Base-by-base conservation (phyloP, 495 filamentous ascomycete genomes). In the Friedmanniomyces simplex region DNA sequence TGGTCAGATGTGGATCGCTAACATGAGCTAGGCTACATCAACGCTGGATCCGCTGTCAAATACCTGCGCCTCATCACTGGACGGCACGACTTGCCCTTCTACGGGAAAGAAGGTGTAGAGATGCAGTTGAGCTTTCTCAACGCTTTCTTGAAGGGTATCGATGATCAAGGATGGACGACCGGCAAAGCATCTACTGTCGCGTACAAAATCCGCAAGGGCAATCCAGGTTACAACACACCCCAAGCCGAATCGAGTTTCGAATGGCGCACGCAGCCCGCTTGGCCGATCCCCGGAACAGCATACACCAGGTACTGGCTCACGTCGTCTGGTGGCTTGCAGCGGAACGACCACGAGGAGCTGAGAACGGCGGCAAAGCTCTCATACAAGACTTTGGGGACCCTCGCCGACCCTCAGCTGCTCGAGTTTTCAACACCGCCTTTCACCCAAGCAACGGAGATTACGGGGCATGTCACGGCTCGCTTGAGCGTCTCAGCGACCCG, bases 31-130 rank as follows among this genome's bases (percentile, higher is more conserved):
- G 49, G 49, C 24, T 86, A 72, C 55, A 75, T 68, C 0, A 67
- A 78, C 48, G 80, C 81, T 0, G 78, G 80, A 0, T 82, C 79
- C 1, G 70, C 77, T 52, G 66, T 78, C 39, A 86, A 86, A 63
- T 85, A 82, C 55, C 69, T 85, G 6, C 75, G 82, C 5, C 80
- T 84, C 61, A 81, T 86, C 58, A 80, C 77, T 0, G 83, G 82
- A 7, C 75, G 83, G 0, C 83, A 86, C 59, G 82, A 86, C 60
- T 70, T 86, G 5, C 83, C 83, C 0, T 85, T 85, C 67, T 86
- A 84, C 68, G 84, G 82, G 52, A 58, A 72, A 6, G 79, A 83
- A 32, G 77, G 82, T 50, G 81, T 82, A 1, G 77, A 81, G 54
- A 28, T 86, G 0, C 82, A 86, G 60, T 72, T 71, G 28, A 80